A percentile compares a stretch with the other conserved stretches of the same genome.
Evolutionary conservation across 2,329 filamentous ascomycete species (phyloP).

Genomic region (Phoma sp.): DNA sequence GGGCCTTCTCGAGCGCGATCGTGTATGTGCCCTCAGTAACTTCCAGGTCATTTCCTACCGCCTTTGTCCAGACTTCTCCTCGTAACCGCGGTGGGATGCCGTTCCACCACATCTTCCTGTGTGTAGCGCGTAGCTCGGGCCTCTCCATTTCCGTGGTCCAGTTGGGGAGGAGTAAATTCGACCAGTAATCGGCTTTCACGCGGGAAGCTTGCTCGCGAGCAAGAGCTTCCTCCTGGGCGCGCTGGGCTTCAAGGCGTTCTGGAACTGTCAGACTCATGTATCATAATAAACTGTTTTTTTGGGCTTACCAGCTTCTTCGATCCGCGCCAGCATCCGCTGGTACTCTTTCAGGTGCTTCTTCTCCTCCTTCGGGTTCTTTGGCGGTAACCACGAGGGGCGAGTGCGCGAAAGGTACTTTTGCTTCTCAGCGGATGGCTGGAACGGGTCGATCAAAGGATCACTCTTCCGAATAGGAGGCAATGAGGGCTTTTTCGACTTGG

Average conservation of each 20-base stretch:
- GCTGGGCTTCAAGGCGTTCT: slow-evolving; percentile 43
- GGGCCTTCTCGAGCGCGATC: slow-evolving; percentile 72
- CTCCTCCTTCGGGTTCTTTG: slow-evolving; percentile 90
- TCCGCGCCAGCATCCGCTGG: slow-evolving; percentile 77
- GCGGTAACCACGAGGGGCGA: slow-evolving; percentile 81
- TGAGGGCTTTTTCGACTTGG: slow-evolving; percentile 57
- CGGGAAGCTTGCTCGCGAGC: slow-evolving; percentile 59
- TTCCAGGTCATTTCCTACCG: slow-evolving; percentile 75
- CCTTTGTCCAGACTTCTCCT: slow-evolving; percentile 71
- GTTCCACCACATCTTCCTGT: slow-evolving; percentile 80
- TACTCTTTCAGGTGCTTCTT: slow-evolving; percentile 85
- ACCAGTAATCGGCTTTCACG: slow-evolving; percentile 68
- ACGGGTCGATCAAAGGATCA: slow-evolving; percentile 82
- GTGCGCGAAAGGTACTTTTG: slow-evolving; percentile 80
- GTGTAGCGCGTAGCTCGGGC: slow-evolving; percentile 33
- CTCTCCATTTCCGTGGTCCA: slow-evolving; percentile 71
- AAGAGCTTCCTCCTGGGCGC: slow-evolving; percentile 57
- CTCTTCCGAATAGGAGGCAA: slow-evolving; percentile 72
- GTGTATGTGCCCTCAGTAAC: slow-evolving; percentile 71
- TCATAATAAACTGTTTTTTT: background rate
- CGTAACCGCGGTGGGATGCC: slow-evolving; percentile 75
- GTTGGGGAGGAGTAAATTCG: slow-evolving; percentile 75
- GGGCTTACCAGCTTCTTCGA: slow-evolving; percentile 61
- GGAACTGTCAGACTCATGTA: slow-evolving; percentile 17
- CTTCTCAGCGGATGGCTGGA: slow-evolving; percentile 85